A percentile compares a stretch with the other conserved stretches of the same genome.
Evolutionary conservation across 164 flowering plant genomes (phyloP).

Genomic region (Chimonanthus praecox): DNA sequence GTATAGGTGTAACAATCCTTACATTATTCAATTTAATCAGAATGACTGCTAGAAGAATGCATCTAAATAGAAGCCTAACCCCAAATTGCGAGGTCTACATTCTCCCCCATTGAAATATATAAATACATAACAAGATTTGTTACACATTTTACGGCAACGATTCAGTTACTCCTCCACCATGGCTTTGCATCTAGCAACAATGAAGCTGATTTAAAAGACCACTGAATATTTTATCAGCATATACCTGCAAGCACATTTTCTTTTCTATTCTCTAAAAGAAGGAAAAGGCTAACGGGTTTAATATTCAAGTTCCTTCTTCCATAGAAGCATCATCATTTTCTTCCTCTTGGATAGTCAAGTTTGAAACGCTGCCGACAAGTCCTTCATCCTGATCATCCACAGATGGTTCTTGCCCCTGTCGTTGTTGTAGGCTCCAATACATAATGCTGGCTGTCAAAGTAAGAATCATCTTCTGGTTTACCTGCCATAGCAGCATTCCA

Average conservation of each 20-base stretch:
- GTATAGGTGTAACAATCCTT: background rate
- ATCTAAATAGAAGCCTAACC: background rate
- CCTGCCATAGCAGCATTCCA: conserved; percentile 35
- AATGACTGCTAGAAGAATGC: background rate
- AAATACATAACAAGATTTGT: background rate
- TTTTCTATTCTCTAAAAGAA: background rate
- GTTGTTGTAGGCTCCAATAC: conserved; percentile 88
- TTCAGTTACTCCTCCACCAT: background rate
- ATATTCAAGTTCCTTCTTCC: conserved; percentile 2
- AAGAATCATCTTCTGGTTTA: conserved; percentile 90
- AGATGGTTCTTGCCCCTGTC: conserved; percentile 26
- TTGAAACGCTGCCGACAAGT: conserved; percentile 45
- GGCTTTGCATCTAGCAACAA: background rate
- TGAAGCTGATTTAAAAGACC: background rate
- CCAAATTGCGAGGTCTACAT: background rate
- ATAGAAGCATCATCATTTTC: conserved; percentile 23
- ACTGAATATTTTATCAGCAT: too few species aligned
- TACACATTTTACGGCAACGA: background rate
- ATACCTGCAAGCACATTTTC: background rate
- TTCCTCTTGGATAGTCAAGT: conserved; percentile 28
- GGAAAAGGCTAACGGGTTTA: background rate
- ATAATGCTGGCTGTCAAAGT: conserved; percentile 81
- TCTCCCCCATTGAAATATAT: background rate
- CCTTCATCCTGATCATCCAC: conserved; percentile 33
- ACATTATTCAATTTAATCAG: background rate